Evolutionary conservation across 768 basidiomycete genomes (phyloP).

Genomic region (Hericium alpestre): DNA sequence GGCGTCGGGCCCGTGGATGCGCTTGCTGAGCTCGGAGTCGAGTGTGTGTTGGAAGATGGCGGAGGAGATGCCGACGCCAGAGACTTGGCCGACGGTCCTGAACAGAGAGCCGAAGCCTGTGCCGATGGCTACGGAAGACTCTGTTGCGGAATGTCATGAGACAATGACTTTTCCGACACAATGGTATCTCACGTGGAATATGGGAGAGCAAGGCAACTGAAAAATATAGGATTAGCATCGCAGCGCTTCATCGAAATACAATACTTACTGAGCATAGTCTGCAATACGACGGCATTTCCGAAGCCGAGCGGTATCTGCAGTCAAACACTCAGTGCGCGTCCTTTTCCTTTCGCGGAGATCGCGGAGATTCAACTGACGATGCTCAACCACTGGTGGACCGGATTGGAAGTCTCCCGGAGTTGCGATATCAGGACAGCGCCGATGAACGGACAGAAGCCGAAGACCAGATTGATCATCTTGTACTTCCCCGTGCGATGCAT

Average conservation of each 20-base stretch:
- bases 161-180: no score
- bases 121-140: conserved; percentile 52
- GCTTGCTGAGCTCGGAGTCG: conserved; percentile 38
- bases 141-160: conserved; percentile 19
- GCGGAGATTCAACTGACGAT: conserved; percentile 33
- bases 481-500: conserved; percentile 59
- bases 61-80: conserved; percentile 55
- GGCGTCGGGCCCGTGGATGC: conserved; percentile 41
- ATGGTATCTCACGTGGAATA: conserved; percentile 36
- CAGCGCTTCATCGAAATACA: neutral
- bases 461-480: conserved; percentile 46
- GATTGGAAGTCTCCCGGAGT: conserved; percentile 39
- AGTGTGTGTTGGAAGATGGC: conserved; percentile 58
- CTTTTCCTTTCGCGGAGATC: neutral
- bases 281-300: conserved; percentile 60
- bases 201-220: conserved; percentile 57
- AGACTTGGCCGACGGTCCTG: conserved; percentile 61
- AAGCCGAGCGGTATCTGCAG: conserved; percentile 59
- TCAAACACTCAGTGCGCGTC: neutral
- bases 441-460: conserved; percentile 53
- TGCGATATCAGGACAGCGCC: conserved; percentile 37
- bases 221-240: neutral
- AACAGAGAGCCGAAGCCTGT: conserved; percentile 62
- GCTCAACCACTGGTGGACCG: conserved; percentile 45
- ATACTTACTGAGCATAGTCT: conserved; percentile 54